Evolutionary conservation across 2,329 filamentous ascomycete genomes (phyloP).

Genomic region (Colletotrichum endophyticum): DNA sequence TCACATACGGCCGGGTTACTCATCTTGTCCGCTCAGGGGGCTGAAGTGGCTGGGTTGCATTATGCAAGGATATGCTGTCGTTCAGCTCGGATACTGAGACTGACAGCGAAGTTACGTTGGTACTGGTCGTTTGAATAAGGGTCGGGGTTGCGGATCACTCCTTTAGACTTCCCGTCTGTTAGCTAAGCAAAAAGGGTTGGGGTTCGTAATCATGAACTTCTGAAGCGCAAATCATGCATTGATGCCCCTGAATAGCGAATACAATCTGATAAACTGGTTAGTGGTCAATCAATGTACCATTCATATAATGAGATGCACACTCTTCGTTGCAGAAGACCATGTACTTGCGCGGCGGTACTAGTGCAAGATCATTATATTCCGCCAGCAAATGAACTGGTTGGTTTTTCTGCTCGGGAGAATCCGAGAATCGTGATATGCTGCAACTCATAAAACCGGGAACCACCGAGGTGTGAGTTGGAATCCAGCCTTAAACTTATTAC

Average conservation of each 20-base stretch:
- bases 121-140: background rate
- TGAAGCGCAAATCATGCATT: background rate
- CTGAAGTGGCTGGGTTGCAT: background rate
- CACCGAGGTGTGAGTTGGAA: background rate
- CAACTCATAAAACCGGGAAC: background rate
- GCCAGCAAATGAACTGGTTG: too few species aligned
- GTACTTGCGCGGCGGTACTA: too few species aligned
- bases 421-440: background rate
- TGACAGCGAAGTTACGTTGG: background rate
- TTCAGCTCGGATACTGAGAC: background rate
- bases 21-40: background rate
- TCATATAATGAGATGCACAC: too few species aligned
- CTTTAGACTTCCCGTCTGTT: background rate
- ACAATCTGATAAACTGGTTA: too few species aligned
- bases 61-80: background rate
- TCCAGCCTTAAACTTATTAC: background rate
- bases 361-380: too few species aligned
- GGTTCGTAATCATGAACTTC: background rate
- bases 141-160: background rate
- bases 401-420: background rate
- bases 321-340: too few species aligned
- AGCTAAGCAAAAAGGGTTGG: background rate
- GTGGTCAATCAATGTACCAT: too few species aligned
- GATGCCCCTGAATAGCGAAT: background rate
- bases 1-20: background rate